Evolutionary conservation across 345 rosid species (phyloP).

Genomic region (Hypericum perforatum): DNA sequence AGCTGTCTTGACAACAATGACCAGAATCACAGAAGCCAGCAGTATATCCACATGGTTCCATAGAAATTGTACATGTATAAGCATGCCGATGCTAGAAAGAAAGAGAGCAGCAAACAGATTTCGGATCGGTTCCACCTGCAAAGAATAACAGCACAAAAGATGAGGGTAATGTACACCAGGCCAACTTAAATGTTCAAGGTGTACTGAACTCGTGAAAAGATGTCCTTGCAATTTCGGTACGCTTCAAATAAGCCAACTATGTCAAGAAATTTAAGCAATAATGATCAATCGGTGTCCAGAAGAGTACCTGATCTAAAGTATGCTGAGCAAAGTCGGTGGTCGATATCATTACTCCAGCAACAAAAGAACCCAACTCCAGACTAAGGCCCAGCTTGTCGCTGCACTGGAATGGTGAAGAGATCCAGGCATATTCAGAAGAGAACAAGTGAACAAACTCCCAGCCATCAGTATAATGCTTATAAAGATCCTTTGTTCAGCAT

Average conservation of each 20-base stretch:
- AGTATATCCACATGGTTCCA: slow-evolving; percentile 80
- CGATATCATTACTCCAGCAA: slow-evolving; percentile 99
- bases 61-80: too few species aligned
- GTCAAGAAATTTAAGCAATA: background rate
- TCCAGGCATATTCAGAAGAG: slow-evolving; percentile 5
- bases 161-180: too few species aligned
- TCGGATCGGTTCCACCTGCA: too few species aligned
- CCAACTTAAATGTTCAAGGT: too few species aligned
- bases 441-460: background rate
- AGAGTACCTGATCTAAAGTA: slow-evolving; percentile 85
- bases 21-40: slow-evolving; percentile 89
- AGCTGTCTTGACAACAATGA: slow-evolving; percentile 78
- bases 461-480: background rate
- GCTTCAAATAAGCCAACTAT: background rate
- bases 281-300: slow-evolving; percentile 3
- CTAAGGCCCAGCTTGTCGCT: slow-evolving; percentile 99
- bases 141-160: too few species aligned
- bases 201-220: too few species aligned
- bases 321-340: slow-evolving; percentile 92
- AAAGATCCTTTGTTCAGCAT: background rate
- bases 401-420: slow-evolving; percentile 62
- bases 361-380: slow-evolving; percentile 97
- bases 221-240: too few species aligned
- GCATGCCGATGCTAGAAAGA: too few species aligned
- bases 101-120: too few species aligned